Evolutionary conservation across 192 early-diverging fungal genomes (phyloP).

Genomic region (Phlyctochytrium bullatum): DNA sequence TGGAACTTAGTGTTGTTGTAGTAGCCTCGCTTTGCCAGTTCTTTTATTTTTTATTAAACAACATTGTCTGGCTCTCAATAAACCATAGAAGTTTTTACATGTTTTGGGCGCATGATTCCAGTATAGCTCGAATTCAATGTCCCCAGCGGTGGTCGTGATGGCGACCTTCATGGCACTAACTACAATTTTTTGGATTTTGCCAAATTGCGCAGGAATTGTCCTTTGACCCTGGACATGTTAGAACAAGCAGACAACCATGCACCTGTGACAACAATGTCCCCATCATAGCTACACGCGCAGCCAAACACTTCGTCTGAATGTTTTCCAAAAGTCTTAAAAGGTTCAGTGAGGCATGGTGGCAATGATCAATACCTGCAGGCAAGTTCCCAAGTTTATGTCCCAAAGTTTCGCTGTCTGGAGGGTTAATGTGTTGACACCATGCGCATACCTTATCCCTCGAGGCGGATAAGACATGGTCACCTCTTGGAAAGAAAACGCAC

Average conservation of each 20-base stretch:
- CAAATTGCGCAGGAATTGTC: constrained; percentile 42
- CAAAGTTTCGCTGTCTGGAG: constrained; percentile 35
- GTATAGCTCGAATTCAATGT: constrained; percentile 76
- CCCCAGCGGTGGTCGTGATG: constrained; percentile 47
- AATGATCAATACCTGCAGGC: constrained; percentile 28
- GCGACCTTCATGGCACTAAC: too few species aligned
- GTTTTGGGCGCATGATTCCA: constrained; percentile 76
- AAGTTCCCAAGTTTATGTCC: constrained; percentile 31
- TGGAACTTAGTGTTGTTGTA: constrained; percentile 82
- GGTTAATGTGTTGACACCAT: not conserved
- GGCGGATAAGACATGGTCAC: constrained; percentile 33
- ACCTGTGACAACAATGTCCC: constrained; percentile 45
- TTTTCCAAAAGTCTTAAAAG: constrained; percentile 28
- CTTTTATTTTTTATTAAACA: constrained; percentile 3
- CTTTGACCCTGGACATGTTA: constrained; percentile 29
- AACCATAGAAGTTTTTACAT: constrained; percentile 82
- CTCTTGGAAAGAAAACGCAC: constrained; percentile 44
- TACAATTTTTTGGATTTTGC: too few species aligned
- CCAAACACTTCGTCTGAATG: constrained; percentile 53
- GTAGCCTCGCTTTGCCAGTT: constrained; percentile 75
- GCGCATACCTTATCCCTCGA: constrained; percentile 37
- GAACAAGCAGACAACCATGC: constrained; percentile 2
- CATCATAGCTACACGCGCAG: constrained; percentile 49
- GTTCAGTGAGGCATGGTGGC: not conserved
- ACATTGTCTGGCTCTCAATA: constrained; percentile 35